phyloP scores from a whole-genome alignment of 1,284 basidiomycete species.

The Flammula alnicola region DNA sequence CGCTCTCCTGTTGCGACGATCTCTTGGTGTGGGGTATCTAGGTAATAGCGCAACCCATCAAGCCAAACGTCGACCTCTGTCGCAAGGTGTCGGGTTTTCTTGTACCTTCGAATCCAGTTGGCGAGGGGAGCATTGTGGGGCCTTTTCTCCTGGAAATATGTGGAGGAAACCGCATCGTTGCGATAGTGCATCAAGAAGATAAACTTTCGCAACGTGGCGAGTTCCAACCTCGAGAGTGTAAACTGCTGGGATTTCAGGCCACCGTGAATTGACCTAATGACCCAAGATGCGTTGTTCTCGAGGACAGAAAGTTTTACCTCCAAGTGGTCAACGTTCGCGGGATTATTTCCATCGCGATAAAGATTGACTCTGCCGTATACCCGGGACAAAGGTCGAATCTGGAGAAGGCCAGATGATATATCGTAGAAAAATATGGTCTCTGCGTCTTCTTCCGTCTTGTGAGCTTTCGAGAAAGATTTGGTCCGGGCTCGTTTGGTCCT shows the following conservation, averaged over 20 bases:
- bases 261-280: constrained; percentile 27
- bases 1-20: constrained; percentile 30
- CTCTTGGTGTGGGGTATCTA: constrained; percentile 33
- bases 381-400: constrained; percentile 24
- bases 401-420: constrained; percentile 24
- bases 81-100: constrained; percentile 25
- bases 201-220: constrained; percentile 36
- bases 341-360: constrained; percentile 28
- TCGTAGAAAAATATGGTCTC: constrained; percentile 32
- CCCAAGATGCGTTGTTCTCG: constrained; percentile 29
- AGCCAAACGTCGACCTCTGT: constrained; percentile 34
- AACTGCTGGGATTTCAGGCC: constrained; percentile 18
- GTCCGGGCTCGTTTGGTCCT: constrained; percentile 14
- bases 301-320: constrained; percentile 31
- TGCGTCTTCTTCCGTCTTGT: constrained; percentile 19
- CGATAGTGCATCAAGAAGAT: constrained; percentile 39
- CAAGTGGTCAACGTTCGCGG: constrained; percentile 27
- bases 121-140: constrained; percentile 23
- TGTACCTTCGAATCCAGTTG: constrained; percentile 30
- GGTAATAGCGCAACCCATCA: constrained; percentile 33
- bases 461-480: constrained; percentile 11
- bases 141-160: constrained; percentile 32
- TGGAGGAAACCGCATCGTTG: constrained; percentile 18
- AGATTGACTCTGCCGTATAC: constrained; percentile 34
- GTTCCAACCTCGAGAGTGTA: constrained; percentile 26